Conservation (phyloP, 768 basidiomycete genomes). For the Zangia roseola region DNA sequence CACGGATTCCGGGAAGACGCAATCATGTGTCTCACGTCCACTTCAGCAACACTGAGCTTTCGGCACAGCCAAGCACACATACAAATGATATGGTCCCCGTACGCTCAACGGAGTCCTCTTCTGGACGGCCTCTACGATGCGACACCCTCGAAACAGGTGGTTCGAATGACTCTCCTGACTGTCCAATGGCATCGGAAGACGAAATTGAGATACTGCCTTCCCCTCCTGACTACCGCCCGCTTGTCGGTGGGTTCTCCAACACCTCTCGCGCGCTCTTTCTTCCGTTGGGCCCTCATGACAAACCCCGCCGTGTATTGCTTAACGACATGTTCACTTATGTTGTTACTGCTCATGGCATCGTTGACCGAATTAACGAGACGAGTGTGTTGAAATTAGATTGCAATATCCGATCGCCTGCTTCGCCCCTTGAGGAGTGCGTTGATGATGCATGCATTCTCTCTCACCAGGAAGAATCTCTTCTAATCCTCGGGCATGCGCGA, state of each 20-base stretch:
- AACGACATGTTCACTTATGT: slow-evolving; percentile 18
- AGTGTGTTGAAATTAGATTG: slow-evolving; percentile 14
- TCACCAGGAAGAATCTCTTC: slow-evolving; percentile 21
- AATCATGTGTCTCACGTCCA: neutral
- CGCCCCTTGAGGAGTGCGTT: slow-evolving; percentile 31
- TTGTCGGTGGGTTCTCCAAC: neutral
- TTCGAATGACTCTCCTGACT: neutral
- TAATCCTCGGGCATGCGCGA: slow-evolving; percentile 41
- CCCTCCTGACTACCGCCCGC: neutral
- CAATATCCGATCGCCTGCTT: slow-evolving; percentile 20
- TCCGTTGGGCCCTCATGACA: slow-evolving; percentile 35
- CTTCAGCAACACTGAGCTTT: neutral
- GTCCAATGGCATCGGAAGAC: neutral
- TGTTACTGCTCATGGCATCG: slow-evolving; percentile 40
- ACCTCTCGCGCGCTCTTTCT: slow-evolving; percentile 7
- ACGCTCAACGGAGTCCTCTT: neutral
- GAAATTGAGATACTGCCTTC: neutral
- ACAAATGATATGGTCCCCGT: neutral
- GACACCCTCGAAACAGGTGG: neutral
- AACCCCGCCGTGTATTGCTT: slow-evolving; percentile 38
- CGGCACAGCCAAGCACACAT: neutral
- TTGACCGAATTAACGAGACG: slow-evolving; percentile 30
- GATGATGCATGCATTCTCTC: slow-evolving; percentile 44
- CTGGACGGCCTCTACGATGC: neutral
- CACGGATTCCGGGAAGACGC: neutral